Evolutionary conservation across 1,284 basidiomycete genomes (phyloP).

Genomic region (Leccinum griseonigrum): DNA sequence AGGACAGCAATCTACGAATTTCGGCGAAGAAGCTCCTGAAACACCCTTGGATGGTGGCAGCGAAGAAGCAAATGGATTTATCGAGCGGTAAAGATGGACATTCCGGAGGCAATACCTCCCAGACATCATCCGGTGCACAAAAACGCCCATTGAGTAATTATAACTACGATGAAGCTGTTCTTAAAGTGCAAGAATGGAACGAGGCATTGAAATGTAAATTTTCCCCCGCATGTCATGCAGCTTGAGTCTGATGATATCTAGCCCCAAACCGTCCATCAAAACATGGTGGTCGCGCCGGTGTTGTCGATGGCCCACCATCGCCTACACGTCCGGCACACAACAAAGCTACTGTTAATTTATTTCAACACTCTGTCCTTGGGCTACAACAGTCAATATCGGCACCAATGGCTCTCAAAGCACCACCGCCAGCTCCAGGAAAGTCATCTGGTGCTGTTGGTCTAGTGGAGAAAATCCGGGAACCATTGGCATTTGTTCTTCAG

Average conservation of each 20-base stretch:
- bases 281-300: slow-evolving; percentile 46
- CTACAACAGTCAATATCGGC: slow-evolving; percentile 33
- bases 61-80: slow-evolving; percentile 67
- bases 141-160: slow-evolving; percentile 67
- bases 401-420: slow-evolving; percentile 30
- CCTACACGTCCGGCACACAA: slow-evolving; percentile 38
- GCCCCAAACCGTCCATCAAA: slow-evolving; percentile 63
- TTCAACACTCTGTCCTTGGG: slow-evolving; percentile 32
- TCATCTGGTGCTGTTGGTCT: slow-evolving; percentile 34
- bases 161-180: slow-evolving; percentile 91
- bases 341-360: slow-evolving; percentile 28
- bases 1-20: slow-evolving; percentile 92
- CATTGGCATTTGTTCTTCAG: slow-evolving; percentile 54
- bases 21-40: slow-evolving; percentile 89
- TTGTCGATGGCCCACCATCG: slow-evolving; percentile 36
- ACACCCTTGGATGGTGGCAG: slow-evolving; percentile 95
- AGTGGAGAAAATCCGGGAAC: slow-evolving; percentile 57
- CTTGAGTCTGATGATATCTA: slow-evolving; percentile 33
- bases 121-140: slow-evolving; percentile 35
- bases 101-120: slow-evolving; percentile 26
- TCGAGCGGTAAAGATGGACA: slow-evolving; percentile 41
- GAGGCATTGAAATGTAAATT: slow-evolving; percentile 84
- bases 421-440: slow-evolving; percentile 22
- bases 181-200: slow-evolving; percentile 98
- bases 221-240: slow-evolving; percentile 6